These are phyloP conservation scores for Rosa lucieae DNA, from an alignment of 306 rosid species.

Conservation along the genomic window DNA sequence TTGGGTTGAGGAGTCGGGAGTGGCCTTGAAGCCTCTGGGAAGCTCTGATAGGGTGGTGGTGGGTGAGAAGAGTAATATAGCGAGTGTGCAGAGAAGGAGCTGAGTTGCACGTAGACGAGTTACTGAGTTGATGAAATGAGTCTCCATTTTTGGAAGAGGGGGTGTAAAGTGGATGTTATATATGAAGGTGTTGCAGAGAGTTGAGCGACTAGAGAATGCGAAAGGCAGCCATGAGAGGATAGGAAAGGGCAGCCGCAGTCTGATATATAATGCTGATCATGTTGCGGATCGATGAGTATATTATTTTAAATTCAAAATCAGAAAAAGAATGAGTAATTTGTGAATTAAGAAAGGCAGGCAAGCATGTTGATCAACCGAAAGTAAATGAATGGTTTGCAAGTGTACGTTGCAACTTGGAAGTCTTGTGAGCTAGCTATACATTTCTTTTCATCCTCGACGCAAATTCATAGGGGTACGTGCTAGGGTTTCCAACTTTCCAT, in stretches of 20 bases:
- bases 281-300: not conserved
- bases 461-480: not conserved
- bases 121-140: conserved; percentile 6
- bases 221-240: not conserved
- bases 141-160: conserved; percentile 38
- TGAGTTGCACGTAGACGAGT: conserved; percentile 20
- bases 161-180: not conserved
- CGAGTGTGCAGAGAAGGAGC: conserved; percentile 14
- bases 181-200: not conserved
- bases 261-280: conserved; percentile 1
- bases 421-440: conserved; percentile 4
- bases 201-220: not conserved
- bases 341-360: not conserved
- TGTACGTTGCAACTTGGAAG: conserved; percentile 4
- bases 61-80: conserved; percentile 17
- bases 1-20: conserved; percentile 41
- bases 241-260: not conserved
- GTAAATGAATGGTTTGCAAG: not conserved
- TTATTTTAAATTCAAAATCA: not conserved
- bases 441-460: not conserved
- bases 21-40: conserved; percentile 49
- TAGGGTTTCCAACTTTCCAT: not conserved
- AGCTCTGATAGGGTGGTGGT: conserved; percentile 31
- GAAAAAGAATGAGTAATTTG: not conserved
- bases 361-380: conserved; percentile 16